A percentile compares a stretch with the other conserved stretches of the same genome.
Evolutionary conservation across 805 yeast species (phyloP).

Genomic region (Debaryomyces hansenii): DNA sequence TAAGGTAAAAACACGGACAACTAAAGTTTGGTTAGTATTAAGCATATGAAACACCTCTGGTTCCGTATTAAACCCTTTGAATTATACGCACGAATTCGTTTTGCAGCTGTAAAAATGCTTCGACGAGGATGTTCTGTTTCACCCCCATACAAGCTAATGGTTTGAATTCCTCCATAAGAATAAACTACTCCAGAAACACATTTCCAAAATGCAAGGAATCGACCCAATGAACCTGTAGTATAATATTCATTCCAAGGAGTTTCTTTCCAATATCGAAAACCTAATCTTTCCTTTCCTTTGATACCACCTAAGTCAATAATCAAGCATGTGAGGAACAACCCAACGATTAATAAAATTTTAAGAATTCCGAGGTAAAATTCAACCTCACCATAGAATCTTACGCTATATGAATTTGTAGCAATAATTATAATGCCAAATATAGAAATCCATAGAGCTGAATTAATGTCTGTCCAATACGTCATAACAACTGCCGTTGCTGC

Average conservation of each 20-base stretch:
- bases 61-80: background rate
- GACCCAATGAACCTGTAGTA: slow-evolving; percentile 17
- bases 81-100: slow-evolving; percentile 17
- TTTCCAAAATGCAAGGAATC: slow-evolving; percentile 29
- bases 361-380: slow-evolving; percentile 27
- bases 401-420: slow-evolving; percentile 32
- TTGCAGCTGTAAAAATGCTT: slow-evolving; percentile 26
- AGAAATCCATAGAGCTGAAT: slow-evolving; percentile 47
- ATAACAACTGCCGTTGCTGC: slow-evolving; percentile 49
- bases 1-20: slow-evolving; percentile 24
- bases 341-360: slow-evolving; percentile 22
- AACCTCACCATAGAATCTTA: slow-evolving; percentile 36
- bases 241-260: slow-evolving; percentile 35
- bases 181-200: slow-evolving; percentile 40
- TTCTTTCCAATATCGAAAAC: slow-evolving; percentile 42
- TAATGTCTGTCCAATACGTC: slow-evolving; percentile 45
- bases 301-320: slow-evolving; percentile 27
- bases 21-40: slow-evolving; percentile 4
- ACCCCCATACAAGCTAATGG: slow-evolving; percentile 24
- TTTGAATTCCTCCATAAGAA: slow-evolving; percentile 33
- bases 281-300: slow-evolving; percentile 20
- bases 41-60: slow-evolving; percentile 9
- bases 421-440: slow-evolving; percentile 38
- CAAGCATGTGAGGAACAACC: slow-evolving; percentile 18
- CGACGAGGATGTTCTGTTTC: slow-evolving; percentile 36